Conservation (phyloP, 2,329 filamentous ascomycete species). For the Arthrobotrys pseudoclavata region DNA sequence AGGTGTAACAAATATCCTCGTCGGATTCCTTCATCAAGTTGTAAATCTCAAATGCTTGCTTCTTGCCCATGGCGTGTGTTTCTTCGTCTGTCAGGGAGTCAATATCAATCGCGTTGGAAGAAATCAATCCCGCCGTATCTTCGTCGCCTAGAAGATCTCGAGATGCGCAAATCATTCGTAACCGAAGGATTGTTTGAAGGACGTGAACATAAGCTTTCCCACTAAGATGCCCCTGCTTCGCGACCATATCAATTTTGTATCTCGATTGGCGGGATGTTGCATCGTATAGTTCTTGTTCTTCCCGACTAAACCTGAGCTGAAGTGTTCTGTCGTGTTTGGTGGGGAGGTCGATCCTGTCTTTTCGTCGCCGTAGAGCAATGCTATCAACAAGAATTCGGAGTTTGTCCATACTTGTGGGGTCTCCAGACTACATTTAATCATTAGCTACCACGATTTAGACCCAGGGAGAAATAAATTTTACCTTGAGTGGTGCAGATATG, state of each 20-base stretch:
- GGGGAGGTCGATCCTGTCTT: slow-evolving; percentile 89
- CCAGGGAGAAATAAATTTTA: slow-evolving; percentile 85
- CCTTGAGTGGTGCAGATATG: slow-evolving; percentile 80
- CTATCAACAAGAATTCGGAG: slow-evolving; percentile 91
- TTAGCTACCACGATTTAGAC: slow-evolving; percentile 82
- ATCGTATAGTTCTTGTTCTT: slow-evolving; percentile 84
- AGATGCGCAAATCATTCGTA: slow-evolving; percentile 93
- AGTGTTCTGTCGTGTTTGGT: slow-evolving; percentile 79
- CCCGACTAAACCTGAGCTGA: slow-evolving; percentile 77
- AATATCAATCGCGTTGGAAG: slow-evolving; percentile 79
- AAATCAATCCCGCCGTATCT: slow-evolving; percentile 69
- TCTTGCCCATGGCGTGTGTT: slow-evolving; percentile 64
- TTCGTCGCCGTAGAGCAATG: slow-evolving; percentile 90
- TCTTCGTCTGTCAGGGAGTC: slow-evolving; percentile 78
- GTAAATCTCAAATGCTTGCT: slow-evolving; percentile 84
- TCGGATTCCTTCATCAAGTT: slow-evolving; percentile 86
- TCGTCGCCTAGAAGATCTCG: slow-evolving; percentile 87
- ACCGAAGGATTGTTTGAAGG: slow-evolving; percentile 86
- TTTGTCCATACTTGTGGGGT: slow-evolving; percentile 85
- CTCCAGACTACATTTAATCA: slow-evolving; percentile 67
- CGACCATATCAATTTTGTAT: slow-evolving; percentile 82
- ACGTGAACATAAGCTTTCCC: slow-evolving; percentile 95
- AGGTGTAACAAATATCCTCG: slow-evolving; percentile 79
- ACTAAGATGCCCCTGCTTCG: slow-evolving; percentile 75
- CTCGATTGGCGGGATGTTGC: slow-evolving; percentile 85